Evolutionary conservation across 1,284 basidiomycete species (phyloP), one percentile per base, ranked within the genome.

Genomic region (Ustilago curta): DNA sequence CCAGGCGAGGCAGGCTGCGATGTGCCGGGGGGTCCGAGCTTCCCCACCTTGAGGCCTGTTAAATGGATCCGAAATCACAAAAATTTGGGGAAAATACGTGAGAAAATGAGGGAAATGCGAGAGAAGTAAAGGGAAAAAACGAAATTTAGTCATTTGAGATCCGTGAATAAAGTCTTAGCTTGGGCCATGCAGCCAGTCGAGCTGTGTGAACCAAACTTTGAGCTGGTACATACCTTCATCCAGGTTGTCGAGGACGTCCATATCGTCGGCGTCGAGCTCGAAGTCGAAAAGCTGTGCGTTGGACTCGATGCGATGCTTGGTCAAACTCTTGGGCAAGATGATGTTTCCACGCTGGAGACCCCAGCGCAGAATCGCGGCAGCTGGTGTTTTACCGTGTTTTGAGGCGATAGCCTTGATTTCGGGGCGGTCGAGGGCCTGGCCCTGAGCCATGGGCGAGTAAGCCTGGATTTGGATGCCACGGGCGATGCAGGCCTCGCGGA

Each of bases 381-480:
- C 83, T n/a, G 82, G 73, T n/a, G 83, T 78, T 65, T 82, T 82
- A 74, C 76, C 72, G 79, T 83, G 83, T 63, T 83, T 83, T 55
- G 69, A 59, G 39, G 82, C 83, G 54, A 84, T 82, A 11, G 80
- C 72, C 73, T 78, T 77, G 65, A 84, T 82, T 52, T 83, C 81
- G 54, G 67, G 65, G 39, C 80, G 79, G 56, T 83, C 79, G 39
- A 84, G 73, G 11, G 77, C 79, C 67, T 81, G 79, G 49, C 83
- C 83, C 70, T 83, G 82, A 4, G 82, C 82, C 80, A 84, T 82
- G 57, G 83, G 83, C 51, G 79, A 81, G 75, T 84, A 84, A 42
- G 79, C 80, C 70, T 80, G 79, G 51, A 83, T 66, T 66, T 81
- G 83, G 66, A 84, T 82, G 39, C 81, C 83, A 48, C 81, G 80